phyloP scores from a whole-genome alignment of 2,329 filamentous ascomycete genomes.

The Tolypocladium paradoxum region DNA sequence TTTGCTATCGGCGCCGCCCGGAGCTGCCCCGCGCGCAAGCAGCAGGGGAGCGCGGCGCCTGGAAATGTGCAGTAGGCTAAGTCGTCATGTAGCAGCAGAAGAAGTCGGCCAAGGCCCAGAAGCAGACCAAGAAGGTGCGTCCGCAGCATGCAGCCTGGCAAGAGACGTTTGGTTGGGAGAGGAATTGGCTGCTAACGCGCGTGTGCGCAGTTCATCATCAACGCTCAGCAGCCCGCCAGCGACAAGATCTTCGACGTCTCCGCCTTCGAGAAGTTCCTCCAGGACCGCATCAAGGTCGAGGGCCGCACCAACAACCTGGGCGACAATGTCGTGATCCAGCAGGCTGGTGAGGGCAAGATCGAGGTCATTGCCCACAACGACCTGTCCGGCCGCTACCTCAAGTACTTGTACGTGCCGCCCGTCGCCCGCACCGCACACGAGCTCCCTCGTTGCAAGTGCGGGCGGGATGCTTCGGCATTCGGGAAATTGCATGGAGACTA shows the following conservation, averaged over 20 bases:
- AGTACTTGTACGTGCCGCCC: slow-evolving; percentile 75
- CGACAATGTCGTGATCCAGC: slow-evolving; percentile 80
- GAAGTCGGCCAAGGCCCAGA: slow-evolving; percentile 61
- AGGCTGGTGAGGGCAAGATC: slow-evolving; percentile 92
- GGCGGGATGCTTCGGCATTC: not conserved
- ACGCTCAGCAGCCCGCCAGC: slow-evolving; percentile 92
- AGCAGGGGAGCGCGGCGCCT: slow-evolving; percentile 5
- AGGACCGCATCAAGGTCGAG: slow-evolving; percentile 99
- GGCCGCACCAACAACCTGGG: slow-evolving; percentile 97
- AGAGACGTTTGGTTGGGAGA: too few species aligned
- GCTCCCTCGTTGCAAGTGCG: not conserved
- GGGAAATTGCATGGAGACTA: not conserved
- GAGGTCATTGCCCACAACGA: slow-evolving; percentile 96
- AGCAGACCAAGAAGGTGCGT: slow-evolving; percentile 86
- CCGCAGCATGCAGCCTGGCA: too few species aligned
- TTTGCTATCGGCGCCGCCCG: slow-evolving; percentile 74
- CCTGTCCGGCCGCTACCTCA: slow-evolving; percentile 97
- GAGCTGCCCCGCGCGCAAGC: slow-evolving; percentile 1
- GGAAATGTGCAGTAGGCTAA: slow-evolving; percentile 88
- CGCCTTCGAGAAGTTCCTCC: slow-evolving; percentile 99
- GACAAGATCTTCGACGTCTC: slow-evolving; percentile 99
- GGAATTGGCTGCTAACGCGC: not conserved
- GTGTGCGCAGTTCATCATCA: slow-evolving; percentile 79
- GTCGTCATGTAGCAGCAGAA: slow-evolving; percentile 49
- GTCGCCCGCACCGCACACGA: too few species aligned